Conservation (phyloP, 108 stramenopile genomes). For the Nannochloropsis oceanica region DNA sequence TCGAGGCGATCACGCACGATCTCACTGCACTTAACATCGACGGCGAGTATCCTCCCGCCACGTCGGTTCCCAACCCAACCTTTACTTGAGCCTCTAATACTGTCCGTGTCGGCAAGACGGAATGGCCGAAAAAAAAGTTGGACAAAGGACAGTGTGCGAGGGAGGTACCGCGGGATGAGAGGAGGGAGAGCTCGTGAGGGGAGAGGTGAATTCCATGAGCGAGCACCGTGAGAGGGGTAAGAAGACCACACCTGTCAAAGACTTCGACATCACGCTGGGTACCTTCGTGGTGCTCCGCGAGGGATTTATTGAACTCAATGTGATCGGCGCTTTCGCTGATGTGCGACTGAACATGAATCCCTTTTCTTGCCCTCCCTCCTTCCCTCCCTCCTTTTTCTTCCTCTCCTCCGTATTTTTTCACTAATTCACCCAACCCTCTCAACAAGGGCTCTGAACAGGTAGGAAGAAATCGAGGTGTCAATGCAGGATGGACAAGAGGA, state of each 20-base stretch:
- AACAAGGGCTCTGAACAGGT: slow-evolving; percentile 44
- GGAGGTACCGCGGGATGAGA: slow-evolving; percentile 13
- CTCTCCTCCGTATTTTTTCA: slow-evolving; percentile 6
- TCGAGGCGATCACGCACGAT: slow-evolving; percentile 34
- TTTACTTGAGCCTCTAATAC: slow-evolving; percentile 9
- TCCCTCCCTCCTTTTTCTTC: background rate
- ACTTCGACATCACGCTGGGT: slow-evolving; percentile 23
- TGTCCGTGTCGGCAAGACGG: background rate
- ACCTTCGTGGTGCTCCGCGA: slow-evolving; percentile 22
- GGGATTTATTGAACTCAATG: slow-evolving; percentile 22
- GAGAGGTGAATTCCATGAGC: slow-evolving; percentile 40
- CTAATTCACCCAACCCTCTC: slow-evolving; percentile 30
- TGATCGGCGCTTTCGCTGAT: slow-evolving; percentile 42
- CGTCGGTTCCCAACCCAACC: slow-evolving; percentile 50
- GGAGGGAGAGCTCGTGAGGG: slow-evolving; percentile 17
- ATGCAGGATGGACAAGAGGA: slow-evolving; percentile 23
- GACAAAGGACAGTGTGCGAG: slow-evolving; percentile 46
- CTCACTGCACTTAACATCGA: slow-evolving; percentile 38
- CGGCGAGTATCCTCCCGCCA: slow-evolving; percentile 45
- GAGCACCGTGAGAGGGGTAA: slow-evolving; percentile 26
- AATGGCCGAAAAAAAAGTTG: slow-evolving; percentile 24
- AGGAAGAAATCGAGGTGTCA: slow-evolving; percentile 51
- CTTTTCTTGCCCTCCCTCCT: background rate
- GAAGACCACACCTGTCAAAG: slow-evolving; percentile 27
- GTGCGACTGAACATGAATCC: slow-evolving; percentile 37